Evolutionary conservation across 305 asterid genomes (phyloP).

Genomic region (Fraxinus greggii): DNA sequence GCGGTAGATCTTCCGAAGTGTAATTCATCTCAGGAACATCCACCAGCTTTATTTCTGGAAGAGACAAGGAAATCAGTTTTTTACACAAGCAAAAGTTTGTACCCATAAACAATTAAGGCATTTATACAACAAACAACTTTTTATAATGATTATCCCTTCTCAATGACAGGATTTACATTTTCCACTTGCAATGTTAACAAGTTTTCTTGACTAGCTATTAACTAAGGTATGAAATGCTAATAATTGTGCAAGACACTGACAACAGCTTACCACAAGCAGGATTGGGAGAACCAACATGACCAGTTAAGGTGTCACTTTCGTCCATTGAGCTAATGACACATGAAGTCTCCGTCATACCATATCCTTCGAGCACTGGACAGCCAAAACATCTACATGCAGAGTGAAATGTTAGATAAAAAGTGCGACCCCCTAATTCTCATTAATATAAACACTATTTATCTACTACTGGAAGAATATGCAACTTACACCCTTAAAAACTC

Average conservation of each 20-base stretch:
- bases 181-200: not conserved
- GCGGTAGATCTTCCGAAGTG: constrained; percentile 85
- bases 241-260: not conserved
- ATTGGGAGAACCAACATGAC: constrained; percentile 96
- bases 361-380: constrained; percentile 81
- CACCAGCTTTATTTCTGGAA: constrained; percentile 84
- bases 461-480: constrained; percentile 3
- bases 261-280: constrained; percentile 84
- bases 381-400: constrained; percentile 77
- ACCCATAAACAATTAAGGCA: not conserved
- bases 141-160: constrained; percentile 9
- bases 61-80: constrained; percentile 21
- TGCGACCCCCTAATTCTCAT: constrained; percentile 14
- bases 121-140: not conserved
- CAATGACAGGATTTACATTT: constrained; percentile 15
- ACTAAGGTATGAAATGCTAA: not conserved
- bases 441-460: constrained; percentile 7
- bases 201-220: constrained; percentile 3
- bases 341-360: constrained; percentile 98
- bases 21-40: constrained; percentile 98
- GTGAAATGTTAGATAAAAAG: constrained; percentile 16
- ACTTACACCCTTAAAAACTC: constrained; percentile 96
- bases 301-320: constrained; percentile 67
- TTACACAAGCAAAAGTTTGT: constrained; percentile 5
- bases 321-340: constrained; percentile 86